Evolutionary conservation across 202 grass and related monocot species (phyloP).

Genomic region (Carex sylvatica): DNA sequence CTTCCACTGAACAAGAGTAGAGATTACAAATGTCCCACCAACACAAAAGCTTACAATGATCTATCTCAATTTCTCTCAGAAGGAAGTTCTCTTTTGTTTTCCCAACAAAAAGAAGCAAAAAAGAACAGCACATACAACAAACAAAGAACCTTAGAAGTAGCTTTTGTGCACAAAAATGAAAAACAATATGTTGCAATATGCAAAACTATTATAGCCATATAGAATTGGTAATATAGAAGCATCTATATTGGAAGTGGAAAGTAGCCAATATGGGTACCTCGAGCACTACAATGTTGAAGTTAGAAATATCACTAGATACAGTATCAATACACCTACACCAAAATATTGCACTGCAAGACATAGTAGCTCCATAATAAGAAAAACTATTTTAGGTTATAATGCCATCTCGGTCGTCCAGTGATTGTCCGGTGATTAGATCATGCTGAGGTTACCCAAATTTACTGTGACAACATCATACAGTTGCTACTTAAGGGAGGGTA

Average conservation of each 20-base stretch:
- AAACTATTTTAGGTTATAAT: not conserved
- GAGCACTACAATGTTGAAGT: not conserved
- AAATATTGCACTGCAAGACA: not conserved
- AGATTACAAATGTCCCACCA: conserved; percentile 4
- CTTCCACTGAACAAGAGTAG: not conserved
- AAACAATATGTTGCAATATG: not conserved
- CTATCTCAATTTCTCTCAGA: not conserved
- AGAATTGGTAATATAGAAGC: not conserved
- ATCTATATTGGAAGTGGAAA: not conserved
- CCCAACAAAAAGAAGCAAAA: not conserved
- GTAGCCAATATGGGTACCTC: not conserved
- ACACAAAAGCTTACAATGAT: not conserved
- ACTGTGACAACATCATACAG: not conserved
- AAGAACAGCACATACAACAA: not conserved
- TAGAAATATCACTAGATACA: not conserved
- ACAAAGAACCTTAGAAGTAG: not conserved
- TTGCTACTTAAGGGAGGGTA: not conserved
- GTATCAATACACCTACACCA: not conserved
- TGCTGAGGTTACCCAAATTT: not conserved
- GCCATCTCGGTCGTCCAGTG: not conserved
- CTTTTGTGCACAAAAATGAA: not conserved
- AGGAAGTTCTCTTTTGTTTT: not conserved
- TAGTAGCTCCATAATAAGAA: not conserved
- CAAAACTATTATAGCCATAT: not conserved
- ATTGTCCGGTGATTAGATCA: not conserved